phyloP scores from a whole-genome alignment of 2,329 filamentous ascomycete species.

The Fusarium sp. region DNA sequence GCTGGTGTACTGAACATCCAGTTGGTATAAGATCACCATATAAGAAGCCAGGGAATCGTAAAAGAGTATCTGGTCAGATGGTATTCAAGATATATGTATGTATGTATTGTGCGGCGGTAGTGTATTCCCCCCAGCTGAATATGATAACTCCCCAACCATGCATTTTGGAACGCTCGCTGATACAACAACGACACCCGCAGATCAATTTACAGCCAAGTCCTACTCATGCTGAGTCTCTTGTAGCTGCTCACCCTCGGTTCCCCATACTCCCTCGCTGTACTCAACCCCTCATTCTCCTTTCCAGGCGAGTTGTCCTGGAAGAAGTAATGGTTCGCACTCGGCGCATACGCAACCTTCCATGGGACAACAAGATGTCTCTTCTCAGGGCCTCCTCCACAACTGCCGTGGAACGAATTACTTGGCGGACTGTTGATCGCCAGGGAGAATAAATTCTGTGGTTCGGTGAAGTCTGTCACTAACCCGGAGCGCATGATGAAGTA shows the following conservation, averaged over 20 bases:
- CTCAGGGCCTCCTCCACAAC: constrained; percentile 52
- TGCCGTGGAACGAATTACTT: constrained; percentile 50
- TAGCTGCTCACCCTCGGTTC: constrained; percentile 37
- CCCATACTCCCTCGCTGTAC: constrained; percentile 32
- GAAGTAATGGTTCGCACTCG: constrained; percentile 55
- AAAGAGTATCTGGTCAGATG: neutral
- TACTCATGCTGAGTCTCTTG: constrained; percentile 44
- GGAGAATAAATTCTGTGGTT: constrained; percentile 79
- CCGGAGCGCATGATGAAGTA: constrained; percentile 67
- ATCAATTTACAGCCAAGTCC: constrained; percentile 40
- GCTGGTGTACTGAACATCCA: neutral
- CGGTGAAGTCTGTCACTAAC: constrained; percentile 81
- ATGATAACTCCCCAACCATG: constrained; percentile 5
- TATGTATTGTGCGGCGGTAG: neutral
- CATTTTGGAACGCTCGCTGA: neutral
- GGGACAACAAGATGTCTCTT: constrained; percentile 52
- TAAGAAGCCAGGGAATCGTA: fast-evolving
- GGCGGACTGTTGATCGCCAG: constrained; percentile 71
- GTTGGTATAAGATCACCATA: fast-evolving
- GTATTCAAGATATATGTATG: neutral
- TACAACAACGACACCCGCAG: neutral
- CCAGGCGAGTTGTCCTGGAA: constrained; percentile 53
- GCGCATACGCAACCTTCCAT: constrained; percentile 54
- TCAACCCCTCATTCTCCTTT: constrained; percentile 51
- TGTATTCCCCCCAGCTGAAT: neutral